These are phyloP conservation scores for Phoma sp. DNA, from an alignment of 2,329 filamentous ascomycete species.

Conservation along the genomic window DNA sequence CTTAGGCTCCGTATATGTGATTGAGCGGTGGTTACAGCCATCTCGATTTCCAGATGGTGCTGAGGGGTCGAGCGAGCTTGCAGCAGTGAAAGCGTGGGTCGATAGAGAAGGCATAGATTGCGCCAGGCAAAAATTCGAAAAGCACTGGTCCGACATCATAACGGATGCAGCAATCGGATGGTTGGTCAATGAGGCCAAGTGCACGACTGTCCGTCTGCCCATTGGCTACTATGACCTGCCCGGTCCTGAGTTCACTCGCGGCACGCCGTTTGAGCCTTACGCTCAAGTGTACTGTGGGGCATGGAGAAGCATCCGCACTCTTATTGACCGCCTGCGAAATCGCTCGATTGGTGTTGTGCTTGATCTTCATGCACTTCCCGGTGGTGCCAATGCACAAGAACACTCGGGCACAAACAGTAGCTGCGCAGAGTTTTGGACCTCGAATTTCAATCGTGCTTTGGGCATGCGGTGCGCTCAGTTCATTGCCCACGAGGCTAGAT, in stretches of 20 bases:
- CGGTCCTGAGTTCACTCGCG: constrained; percentile 58
- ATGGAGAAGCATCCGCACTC: constrained; percentile 59
- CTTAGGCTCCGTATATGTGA: constrained; percentile 66
- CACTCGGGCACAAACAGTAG: constrained; percentile 64
- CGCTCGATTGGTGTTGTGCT: constrained; percentile 64
- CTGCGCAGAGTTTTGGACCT: constrained; percentile 61
- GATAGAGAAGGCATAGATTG: constrained; percentile 56
- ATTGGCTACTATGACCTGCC: constrained; percentile 66
- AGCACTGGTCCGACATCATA: constrained; percentile 61
- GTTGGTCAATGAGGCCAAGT: constrained; percentile 60
- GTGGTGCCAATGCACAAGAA: constrained; percentile 63
- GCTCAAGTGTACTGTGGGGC: constrained; percentile 60
- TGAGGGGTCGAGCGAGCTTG: constrained; percentile 59
- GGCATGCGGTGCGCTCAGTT: constrained; percentile 59
- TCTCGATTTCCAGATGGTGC: constrained; percentile 58
- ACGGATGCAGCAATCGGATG: constrained; percentile 61
- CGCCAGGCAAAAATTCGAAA: constrained; percentile 60
- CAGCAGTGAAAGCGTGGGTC: constrained; percentile 59
- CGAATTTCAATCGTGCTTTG: constrained; percentile 52
- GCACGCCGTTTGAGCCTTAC: constrained; percentile 61
- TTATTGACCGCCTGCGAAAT: constrained; percentile 55
- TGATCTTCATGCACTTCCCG: constrained; percentile 66
- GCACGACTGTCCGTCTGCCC: constrained; percentile 66
- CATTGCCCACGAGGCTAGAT: constrained; percentile 57
- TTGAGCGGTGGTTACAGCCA: constrained; percentile 65